A percentile compares a stretch with the other conserved stretches of the same genome.
Conservation (phyloP, 1,284 basidiomycete genomes). For the Fomitiporia mediterranea region DNA sequence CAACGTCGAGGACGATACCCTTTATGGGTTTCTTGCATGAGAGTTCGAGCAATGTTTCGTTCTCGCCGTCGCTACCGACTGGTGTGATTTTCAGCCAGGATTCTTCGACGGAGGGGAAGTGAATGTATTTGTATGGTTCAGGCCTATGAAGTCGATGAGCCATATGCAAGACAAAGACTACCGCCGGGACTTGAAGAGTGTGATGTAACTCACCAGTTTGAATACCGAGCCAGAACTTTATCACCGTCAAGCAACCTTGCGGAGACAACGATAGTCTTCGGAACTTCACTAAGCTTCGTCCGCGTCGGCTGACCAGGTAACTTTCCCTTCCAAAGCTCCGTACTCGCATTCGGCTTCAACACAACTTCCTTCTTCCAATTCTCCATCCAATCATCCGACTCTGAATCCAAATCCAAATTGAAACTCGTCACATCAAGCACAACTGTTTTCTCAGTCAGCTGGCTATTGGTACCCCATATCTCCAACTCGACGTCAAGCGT, state of each 20-base stretch:
- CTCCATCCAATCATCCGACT: constrained; percentile 49
- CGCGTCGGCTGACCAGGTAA: constrained; percentile 68
- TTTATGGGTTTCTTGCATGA: constrained; percentile 72
- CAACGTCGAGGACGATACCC: constrained; percentile 76
- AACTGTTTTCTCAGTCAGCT: constrained; percentile 50
- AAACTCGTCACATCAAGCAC: constrained; percentile 66
- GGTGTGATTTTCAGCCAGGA: constrained; percentile 50
- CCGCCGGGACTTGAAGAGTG: no score
- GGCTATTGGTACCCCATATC: constrained; percentile 83
- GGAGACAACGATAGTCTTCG: constrained; percentile 69
- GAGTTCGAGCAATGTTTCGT: constrained; percentile 57
- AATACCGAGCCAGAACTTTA: constrained; percentile 67
- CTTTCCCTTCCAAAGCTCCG: constrained; percentile 68
- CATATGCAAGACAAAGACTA: constrained; percentile 2
- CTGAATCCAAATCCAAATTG: constrained; percentile 54
- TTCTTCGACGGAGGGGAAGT: constrained; percentile 62
- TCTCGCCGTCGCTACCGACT: constrained; percentile 51
- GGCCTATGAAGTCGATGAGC: constrained; percentile 48
- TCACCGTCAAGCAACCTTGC: constrained; percentile 61
- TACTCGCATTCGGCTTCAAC: constrained; percentile 73
- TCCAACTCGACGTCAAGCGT: constrained; percentile 63
- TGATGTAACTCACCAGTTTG: constrained; percentile 66
- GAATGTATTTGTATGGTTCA: constrained; percentile 87
- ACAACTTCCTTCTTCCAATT: constrained; percentile 46
- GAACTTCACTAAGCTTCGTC: constrained; percentile 59